phyloP scores from a whole-genome alignment of 2,329 filamentous ascomycete genomes.

The Zymoseptoria pseudotritici region DNA sequence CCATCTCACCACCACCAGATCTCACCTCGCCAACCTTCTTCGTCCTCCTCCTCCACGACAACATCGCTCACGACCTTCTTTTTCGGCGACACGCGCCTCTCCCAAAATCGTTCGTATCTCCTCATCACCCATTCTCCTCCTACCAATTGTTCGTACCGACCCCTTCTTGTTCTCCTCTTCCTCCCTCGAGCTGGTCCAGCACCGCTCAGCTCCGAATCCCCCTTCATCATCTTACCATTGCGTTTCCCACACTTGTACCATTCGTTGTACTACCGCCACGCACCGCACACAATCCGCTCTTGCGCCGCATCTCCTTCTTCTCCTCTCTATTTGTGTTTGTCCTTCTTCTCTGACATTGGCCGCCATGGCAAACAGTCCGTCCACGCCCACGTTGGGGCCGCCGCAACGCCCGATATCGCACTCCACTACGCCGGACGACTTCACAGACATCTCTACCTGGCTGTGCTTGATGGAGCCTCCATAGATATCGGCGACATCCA shows the following conservation, averaged over 20 bases:
- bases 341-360: conserved; percentile 20
- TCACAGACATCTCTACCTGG: background rate
- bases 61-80: no score
- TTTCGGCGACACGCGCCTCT: no score
- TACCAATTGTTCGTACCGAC: conserved; percentile 25
- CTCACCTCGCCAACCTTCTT: no score
- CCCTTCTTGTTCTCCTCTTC: conserved; percentile 14
- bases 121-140: conserved; percentile 2
- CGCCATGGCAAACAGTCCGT: conserved; percentile 23
- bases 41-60: no score
- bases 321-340: conserved; percentile 20
- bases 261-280: background rate
- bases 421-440: background rate
- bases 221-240: background rate
- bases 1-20: no score
- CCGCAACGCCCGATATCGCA: background rate
- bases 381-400: conserved; percentile 4
- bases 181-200: background rate
- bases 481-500: conserved; percentile 3
- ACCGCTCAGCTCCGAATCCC: background rate
- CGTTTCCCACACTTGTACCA: background rate
- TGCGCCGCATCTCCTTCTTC: conserved; percentile 22
- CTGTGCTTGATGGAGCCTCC: conserved; percentile 14
- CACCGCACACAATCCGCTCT: conserved; percentile 3
- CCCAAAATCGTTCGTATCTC: background rate